A percentile compares a stretch with the other conserved stretches of the same genome.
Conservation (phyloP, 169 alveolate genomes). For the Plasmodium sp. region DNA sequence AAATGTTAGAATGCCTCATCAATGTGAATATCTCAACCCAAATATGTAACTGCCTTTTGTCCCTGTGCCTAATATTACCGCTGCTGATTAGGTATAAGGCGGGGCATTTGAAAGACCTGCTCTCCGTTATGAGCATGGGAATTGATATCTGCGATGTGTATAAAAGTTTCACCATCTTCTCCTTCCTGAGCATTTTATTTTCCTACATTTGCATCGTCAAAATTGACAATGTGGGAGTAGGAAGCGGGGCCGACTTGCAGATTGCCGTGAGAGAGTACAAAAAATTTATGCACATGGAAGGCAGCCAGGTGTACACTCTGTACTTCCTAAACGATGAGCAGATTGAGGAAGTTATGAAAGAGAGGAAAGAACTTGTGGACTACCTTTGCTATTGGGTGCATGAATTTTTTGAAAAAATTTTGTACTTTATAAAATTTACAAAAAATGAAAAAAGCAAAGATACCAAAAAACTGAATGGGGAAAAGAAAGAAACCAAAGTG, state of each 20-base stretch:
- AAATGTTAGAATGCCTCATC: conserved; percentile 38
- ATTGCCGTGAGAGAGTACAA: conserved; percentile 14
- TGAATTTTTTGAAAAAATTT: conserved; percentile 68
- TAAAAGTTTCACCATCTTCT: conserved; percentile 67
- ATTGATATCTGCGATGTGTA: conserved; percentile 67
- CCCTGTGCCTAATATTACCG: conserved; percentile 65
- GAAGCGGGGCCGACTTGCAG: background rate
- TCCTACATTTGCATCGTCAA: conserved; percentile 62
- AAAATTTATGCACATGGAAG: background rate
- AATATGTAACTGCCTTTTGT: conserved; percentile 56
- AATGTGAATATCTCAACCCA: conserved; percentile 68
- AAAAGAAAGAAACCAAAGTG: conserved; percentile 27
- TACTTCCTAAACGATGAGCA: conserved; percentile 9
- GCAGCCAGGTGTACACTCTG: background rate
- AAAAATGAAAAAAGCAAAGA: conserved; percentile 47
- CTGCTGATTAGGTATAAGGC: conserved; percentile 52
- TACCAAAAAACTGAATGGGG: conserved; percentile 60
- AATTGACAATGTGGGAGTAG: background rate
- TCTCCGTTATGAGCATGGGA: conserved; percentile 57
- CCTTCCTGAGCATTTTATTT: conserved; percentile 55
- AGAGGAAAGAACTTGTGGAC: conserved; percentile 47
- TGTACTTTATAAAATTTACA: conserved; percentile 50
- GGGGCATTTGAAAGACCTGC: conserved; percentile 23
- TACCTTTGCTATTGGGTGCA: conserved; percentile 59
- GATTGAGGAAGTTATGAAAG: background rate